phyloP scores from a whole-genome alignment of 192 early-diverging fungal genomes.

The Pilaira anomala region DNA sequence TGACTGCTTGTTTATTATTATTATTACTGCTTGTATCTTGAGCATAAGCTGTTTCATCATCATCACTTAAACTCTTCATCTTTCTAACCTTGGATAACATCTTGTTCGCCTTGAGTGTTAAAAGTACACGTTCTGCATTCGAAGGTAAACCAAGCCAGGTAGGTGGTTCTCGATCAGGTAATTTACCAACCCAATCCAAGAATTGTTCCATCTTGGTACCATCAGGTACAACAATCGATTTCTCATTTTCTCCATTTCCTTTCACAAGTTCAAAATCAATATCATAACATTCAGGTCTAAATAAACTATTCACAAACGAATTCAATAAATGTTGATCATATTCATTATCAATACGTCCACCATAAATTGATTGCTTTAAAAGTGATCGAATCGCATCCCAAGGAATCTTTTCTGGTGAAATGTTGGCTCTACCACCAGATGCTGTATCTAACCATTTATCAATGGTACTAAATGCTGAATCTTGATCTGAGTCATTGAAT shows the following conservation, averaged over 20 bases:
- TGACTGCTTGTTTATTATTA: conserved; percentile 1
- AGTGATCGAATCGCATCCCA: conserved; percentile 91
- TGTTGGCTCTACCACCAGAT: conserved; percentile 78
- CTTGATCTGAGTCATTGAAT: conserved; percentile 97
- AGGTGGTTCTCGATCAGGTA: conserved; percentile 93
- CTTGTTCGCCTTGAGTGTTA: conserved; percentile 76
- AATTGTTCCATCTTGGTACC: conserved; percentile 84
- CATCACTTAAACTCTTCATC: conserved; percentile 75
- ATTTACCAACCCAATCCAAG: conserved; percentile 78
- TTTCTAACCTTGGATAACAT: conserved; percentile 85
- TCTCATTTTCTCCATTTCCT: conserved; percentile 22
- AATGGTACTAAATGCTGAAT: conserved; percentile 83
- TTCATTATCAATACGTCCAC: conserved; percentile 93
- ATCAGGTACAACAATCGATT: conserved; percentile 73
- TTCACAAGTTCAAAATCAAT: conserved; percentile 59
- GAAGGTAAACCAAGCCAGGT: conserved; percentile 94
- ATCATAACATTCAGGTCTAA: conserved; percentile 77
- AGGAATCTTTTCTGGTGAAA: conserved; percentile 92
- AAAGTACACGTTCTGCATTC: conserved; percentile 89
- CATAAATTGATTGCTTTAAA: conserved; percentile 89
- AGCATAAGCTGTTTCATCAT: conserved; percentile 67
- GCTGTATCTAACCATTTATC: conserved; percentile 90
- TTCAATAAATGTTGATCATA: conserved; percentile 86
- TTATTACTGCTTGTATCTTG: conserved; percentile 16
- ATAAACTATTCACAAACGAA: conserved; percentile 81